phyloP scores from a whole-genome alignment of 805 yeast species.

The Vanderwaltozyma polyspora region DNA sequence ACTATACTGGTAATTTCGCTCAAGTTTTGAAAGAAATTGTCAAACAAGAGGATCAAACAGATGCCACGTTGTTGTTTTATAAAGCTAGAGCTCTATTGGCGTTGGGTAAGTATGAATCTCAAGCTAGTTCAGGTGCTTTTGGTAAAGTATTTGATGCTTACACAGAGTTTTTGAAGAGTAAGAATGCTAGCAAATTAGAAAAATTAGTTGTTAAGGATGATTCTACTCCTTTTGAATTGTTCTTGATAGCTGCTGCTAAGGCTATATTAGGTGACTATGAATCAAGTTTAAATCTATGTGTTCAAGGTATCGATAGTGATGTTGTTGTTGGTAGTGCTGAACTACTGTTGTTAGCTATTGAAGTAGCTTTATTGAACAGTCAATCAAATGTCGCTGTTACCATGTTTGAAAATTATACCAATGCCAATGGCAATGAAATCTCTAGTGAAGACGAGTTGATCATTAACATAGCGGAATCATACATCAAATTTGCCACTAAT shows the following conservation, averaged over 20 bases:
- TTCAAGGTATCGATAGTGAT: conserved; percentile 34
- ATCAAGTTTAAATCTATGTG: conserved; percentile 30
- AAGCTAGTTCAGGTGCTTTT: conserved; percentile 9
- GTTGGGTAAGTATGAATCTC: conserved; percentile 17
- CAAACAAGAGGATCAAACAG: conserved; percentile 28
- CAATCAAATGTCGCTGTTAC: conserved; percentile 37
- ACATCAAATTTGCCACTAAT: conserved; percentile 39
- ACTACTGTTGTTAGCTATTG: conserved; percentile 31
- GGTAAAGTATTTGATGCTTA: conserved; percentile 25
- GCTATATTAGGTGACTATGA: conserved; percentile 20
- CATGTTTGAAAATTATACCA: conserved; percentile 32
- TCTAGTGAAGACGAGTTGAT: conserved; percentile 55
- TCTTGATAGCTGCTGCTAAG: conserved; percentile 21
- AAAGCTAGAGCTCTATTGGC: conserved; percentile 27
- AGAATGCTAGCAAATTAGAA: conserved; percentile 11
- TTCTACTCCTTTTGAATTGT: conserved; percentile 14
- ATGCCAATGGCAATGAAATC: conserved; percentile 35
- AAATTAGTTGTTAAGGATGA: conserved; percentile 3
- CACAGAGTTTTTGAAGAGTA: conserved; percentile 12
- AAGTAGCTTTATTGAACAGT: conserved; percentile 31
- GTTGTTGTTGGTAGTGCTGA: conserved; percentile 30
- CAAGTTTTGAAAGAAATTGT: conserved; percentile 33
- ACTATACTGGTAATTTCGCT: conserved; percentile 47
- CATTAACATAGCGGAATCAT: conserved; percentile 69
- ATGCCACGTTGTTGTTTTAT: conserved; percentile 24